phyloP scores from a whole-genome alignment of 495 filamentous ascomycete species.

The Penicillium bialowiezense region DNA sequence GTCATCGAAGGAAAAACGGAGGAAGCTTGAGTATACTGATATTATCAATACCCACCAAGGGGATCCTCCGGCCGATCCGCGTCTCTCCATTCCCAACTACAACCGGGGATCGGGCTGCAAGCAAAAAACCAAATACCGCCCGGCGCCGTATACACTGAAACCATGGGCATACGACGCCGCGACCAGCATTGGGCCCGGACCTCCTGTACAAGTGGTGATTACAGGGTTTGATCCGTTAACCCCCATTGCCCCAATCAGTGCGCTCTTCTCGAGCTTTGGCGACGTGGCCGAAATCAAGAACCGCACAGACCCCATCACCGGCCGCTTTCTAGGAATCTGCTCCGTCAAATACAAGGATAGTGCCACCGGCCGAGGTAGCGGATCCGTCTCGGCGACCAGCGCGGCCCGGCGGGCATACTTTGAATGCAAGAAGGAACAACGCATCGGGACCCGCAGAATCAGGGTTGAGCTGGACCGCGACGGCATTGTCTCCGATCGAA shows the following conservation, averaged over 20 bases:
- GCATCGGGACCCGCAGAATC: slow-evolving; percentile 71
- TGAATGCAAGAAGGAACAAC: slow-evolving; percentile 60
- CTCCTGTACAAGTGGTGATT: slow-evolving; percentile 84
- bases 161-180: slow-evolving; percentile 74
- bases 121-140: slow-evolving; percentile 69
- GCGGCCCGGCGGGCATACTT: slow-evolving; percentile 70
- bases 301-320: slow-evolving; percentile 87
- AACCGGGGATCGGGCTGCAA: slow-evolving; percentile 57
- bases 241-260: slow-evolving; percentile 71
- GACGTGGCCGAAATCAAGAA: slow-evolving; percentile 87
- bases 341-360: slow-evolving; percentile 84
- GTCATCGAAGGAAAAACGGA: slow-evolving; percentile 60
- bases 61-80: slow-evolving; percentile 72
- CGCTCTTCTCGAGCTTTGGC: slow-evolving; percentile 80
- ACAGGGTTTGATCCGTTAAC: slow-evolving; percentile 91
- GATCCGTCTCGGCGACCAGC: slow-evolving; percentile 61
- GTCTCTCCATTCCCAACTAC: slow-evolving; percentile 64
- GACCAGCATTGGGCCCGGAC: slow-evolving; percentile 83
- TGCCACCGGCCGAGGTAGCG: slow-evolving; percentile 46
- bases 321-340: slow-evolving; percentile 88
- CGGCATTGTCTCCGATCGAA: slow-evolving; percentile 70
- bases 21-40: slow-evolving; percentile 68
- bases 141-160: slow-evolving; percentile 72
- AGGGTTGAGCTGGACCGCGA: slow-evolving; percentile 86
- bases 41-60: slow-evolving; percentile 64